Evolutionary conservation across 1,139 yeast species (phyloP).

Genomic region (Trichomonascaceae sp.): DNA sequence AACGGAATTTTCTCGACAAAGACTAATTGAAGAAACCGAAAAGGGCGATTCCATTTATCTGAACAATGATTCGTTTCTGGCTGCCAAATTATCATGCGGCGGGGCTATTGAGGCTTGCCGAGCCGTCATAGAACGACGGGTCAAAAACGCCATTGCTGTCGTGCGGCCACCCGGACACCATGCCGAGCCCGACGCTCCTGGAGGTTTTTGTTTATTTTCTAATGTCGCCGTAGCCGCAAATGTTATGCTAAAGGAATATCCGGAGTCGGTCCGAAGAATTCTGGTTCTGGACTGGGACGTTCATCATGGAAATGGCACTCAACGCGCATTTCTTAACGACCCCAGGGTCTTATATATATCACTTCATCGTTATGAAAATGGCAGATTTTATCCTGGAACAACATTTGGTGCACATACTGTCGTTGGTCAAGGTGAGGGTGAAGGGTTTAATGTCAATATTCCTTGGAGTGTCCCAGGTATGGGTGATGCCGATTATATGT

Average conservation of each 20-base stretch:
- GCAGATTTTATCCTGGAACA: slow-evolving; percentile 92
- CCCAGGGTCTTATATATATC: slow-evolving; percentile 89
- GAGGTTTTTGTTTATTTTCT: slow-evolving; percentile 93
- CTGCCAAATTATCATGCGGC: slow-evolving; percentile 92
- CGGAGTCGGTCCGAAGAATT: slow-evolving; percentile 80
- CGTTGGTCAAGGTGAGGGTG: slow-evolving; percentile 81
- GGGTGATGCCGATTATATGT: slow-evolving; percentile 92
- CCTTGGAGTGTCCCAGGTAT: slow-evolving; percentile 95
- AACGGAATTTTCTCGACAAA: slow-evolving; percentile 70
- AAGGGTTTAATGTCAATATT: slow-evolving; percentile 80
- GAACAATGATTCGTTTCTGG: slow-evolving; percentile 80
- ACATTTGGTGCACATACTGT: slow-evolving; percentile 68
- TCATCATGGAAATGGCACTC: slow-evolving; percentile 98
- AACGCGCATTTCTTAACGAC: slow-evolving; percentile 81
- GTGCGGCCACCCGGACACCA: slow-evolving; percentile 99
- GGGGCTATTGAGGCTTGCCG: slow-evolving; percentile 95
- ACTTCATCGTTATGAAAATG: slow-evolving; percentile 86
- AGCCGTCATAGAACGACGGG: slow-evolving; percentile 90
- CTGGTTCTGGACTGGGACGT: slow-evolving; percentile 95
- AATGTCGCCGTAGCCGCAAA: slow-evolving; percentile 98
- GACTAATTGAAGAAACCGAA: slow-evolving; percentile 77
- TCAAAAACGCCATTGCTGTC: slow-evolving; percentile 87
- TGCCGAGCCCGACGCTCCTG: slow-evolving; percentile 95
- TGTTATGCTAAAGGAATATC: slow-evolving; percentile 71
- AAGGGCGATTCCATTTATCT: slow-evolving; percentile 92